Evolutionary conservation across 371 early-diverging fungal genomes (phyloP).

Genomic region (Haplosporangium sp.): DNA sequence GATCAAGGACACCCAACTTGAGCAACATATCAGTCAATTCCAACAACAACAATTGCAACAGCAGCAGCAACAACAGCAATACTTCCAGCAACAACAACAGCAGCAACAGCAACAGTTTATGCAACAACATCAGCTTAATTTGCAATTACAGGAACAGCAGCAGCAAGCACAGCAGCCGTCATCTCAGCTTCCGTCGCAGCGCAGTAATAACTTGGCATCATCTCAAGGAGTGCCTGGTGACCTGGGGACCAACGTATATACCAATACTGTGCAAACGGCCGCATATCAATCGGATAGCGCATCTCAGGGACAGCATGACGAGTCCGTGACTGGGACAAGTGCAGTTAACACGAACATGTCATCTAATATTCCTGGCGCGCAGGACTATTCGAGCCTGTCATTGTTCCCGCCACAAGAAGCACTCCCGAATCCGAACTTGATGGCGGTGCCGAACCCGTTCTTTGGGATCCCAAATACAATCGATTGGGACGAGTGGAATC

Average conservation of each 20-base stretch:
- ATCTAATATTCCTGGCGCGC: not conserved
- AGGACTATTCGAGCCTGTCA: slow-evolving; percentile 35
- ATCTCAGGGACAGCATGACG: too few relatives aligned
- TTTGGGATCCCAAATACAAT: slow-evolving; percentile 53
- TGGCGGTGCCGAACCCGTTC: slow-evolving; percentile 50
- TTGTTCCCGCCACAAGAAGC: slow-evolving; percentile 39
- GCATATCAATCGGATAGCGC: too few relatives aligned
- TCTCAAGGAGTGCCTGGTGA: not conserved
- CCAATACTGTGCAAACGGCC: too few relatives aligned
- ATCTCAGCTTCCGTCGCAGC: not conserved
- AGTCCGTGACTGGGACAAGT: too few relatives aligned
- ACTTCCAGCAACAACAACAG: slow-evolving; percentile 18
- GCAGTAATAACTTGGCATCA: not conserved
- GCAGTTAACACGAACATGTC: not conserved
- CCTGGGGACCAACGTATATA: not conserved
- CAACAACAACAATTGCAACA: slow-evolving; percentile 4
- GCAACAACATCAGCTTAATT: not conserved
- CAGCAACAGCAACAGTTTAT: slow-evolving; percentile 35
- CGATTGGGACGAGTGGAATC: slow-evolving; percentile 56
- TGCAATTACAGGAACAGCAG: slow-evolving; percentile 33
- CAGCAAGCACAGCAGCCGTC: slow-evolving; percentile 20
- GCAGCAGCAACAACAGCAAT: slow-evolving; percentile 5
- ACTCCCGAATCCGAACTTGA: slow-evolving; percentile 21
- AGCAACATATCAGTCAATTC: not conserved
- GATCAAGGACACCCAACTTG: too few relatives aligned